phyloP scores from a whole-genome alignment of 495 filamentous ascomycete genomes.

The Xylaria palmicola region DNA sequence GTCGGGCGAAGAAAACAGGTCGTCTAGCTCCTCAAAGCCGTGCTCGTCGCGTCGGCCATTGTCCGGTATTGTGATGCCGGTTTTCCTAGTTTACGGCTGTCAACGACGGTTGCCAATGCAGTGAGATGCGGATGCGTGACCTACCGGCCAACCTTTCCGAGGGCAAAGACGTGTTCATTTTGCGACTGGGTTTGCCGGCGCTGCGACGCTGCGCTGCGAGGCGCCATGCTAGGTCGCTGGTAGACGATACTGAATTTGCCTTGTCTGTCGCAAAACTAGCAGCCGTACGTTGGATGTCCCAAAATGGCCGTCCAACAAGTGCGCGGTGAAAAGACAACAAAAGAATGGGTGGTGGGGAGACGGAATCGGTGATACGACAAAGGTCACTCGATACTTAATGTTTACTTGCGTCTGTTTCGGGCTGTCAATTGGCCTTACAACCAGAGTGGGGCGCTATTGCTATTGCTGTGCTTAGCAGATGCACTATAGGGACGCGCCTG shows the following conservation, averaged over 20 bases:
- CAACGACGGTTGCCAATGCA: neutral
- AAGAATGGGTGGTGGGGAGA: conserved; percentile 8
- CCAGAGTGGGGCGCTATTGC: neutral
- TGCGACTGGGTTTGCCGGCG: conserved; percentile 39
- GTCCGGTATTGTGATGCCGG: conserved; percentile 79
- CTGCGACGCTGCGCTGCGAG: conserved; percentile 14
- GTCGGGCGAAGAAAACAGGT: conserved; percentile 85
- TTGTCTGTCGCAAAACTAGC: neutral
- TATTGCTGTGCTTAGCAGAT: neutral
- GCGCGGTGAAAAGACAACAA: neutral
- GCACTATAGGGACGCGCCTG: conserved; percentile 5
- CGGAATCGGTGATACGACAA: neutral
- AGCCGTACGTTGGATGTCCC: neutral
- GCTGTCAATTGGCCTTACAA: conserved; percentile 6
- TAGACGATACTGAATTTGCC: neutral
- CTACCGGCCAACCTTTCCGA: conserved; percentile 52
- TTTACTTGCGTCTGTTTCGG: conserved; percentile 6
- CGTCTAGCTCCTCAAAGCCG: conserved; percentile 83
- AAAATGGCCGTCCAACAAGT: neutral
- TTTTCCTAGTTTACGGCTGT: conserved; percentile 53
- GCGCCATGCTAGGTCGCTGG: conserved; percentile 4
- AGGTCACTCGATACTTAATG: neutral
- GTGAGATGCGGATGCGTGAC: conserved; percentile 3
- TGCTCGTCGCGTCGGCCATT: conserved; percentile 81
- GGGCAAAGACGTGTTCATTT: conserved; percentile 46